phyloP scores from a whole-genome alignment of 2,329 filamentous ascomycete species.

The Microdochium nivale region DNA sequence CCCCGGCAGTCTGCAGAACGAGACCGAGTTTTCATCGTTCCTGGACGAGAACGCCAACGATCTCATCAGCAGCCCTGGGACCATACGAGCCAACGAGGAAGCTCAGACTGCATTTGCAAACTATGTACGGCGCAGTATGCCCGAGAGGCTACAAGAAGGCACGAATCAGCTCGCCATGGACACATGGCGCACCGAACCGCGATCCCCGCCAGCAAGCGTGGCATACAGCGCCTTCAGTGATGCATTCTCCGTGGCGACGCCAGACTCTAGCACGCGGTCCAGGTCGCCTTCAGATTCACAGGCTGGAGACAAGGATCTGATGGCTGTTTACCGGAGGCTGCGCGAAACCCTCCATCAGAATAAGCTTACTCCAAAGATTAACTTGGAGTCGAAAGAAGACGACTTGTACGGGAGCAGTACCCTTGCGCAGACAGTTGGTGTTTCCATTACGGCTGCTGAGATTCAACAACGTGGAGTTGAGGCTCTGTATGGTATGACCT shows the following conservation, averaged over 20 bases:
- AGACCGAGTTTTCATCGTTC: conserved; percentile 58
- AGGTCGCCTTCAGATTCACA: conserved; percentile 22
- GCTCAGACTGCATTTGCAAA: conserved; percentile 25
- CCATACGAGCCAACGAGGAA: conserved; percentile 8
- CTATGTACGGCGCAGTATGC: conserved; percentile 28
- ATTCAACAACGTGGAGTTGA: conserved; percentile 85
- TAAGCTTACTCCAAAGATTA: conserved; percentile 26
- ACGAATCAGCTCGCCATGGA: conserved; percentile 26
- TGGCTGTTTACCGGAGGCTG: conserved; percentile 51
- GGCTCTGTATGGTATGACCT: conserved; percentile 60
- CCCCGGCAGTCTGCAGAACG: conserved; percentile 58
- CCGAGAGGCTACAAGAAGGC: conserved; percentile 29
- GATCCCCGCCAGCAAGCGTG: conserved; percentile 20
- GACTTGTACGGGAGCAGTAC: conserved; percentile 48
- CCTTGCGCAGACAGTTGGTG: conserved; percentile 62
- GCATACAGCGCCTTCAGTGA: conserved; percentile 30
- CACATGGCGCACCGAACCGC: conserved; percentile 26
- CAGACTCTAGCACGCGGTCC: conserved; percentile 24
- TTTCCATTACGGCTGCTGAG: conserved; percentile 80
- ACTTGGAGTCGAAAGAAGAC: conserved; percentile 22
- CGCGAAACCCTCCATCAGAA: conserved; percentile 50
- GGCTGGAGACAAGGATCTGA: conserved; percentile 42
- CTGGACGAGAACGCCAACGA: conserved; percentile 47
- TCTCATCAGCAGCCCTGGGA: conserved; percentile 17
- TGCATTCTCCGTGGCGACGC: conserved; percentile 28